Conservation (phyloP, 495 filamentous ascomycete genomes). For the Xeromyces bisporus region DNA sequence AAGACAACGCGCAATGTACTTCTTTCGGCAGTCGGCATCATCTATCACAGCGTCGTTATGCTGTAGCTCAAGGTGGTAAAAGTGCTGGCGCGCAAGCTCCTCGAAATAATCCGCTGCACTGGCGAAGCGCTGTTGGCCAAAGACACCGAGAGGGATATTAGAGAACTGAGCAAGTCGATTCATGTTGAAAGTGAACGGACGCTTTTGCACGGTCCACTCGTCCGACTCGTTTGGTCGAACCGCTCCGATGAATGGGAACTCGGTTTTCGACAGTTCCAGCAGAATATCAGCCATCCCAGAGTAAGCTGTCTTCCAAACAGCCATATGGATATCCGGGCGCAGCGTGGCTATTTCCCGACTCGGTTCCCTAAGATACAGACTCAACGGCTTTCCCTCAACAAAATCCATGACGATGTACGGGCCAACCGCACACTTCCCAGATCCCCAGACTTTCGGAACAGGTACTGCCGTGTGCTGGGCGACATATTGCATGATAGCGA, state of each 20-base stretch:
- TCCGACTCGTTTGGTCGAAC: conserved; percentile 8
- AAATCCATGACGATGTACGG: conserved; percentile 33
- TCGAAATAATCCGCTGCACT: conserved; percentile 26
- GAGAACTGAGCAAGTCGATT: conserved; percentile 13
- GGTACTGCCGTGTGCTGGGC: conserved; percentile 17
- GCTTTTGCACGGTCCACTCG: conserved; percentile 5
- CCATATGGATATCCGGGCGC: conserved; percentile 10
- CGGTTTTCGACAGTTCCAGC: conserved; percentile 20
- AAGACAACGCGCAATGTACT: conserved; percentile 28
- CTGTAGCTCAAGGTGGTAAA: conserved; percentile 26
- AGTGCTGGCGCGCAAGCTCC: conserved; percentile 26
- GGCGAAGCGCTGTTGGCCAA: conserved; percentile 6
- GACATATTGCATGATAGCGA: conserved; percentile 21
- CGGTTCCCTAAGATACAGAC: conserved; percentile 8
- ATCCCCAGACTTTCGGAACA: conserved; percentile 20
- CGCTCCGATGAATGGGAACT: conserved; percentile 22
- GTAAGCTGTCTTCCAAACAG: conserved; percentile 16
- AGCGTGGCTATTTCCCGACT: conserved; percentile 6
- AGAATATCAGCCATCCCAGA: conserved; percentile 16
- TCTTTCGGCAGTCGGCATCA: conserved; percentile 24
- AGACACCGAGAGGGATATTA: conserved; percentile 7
- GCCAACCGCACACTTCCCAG: conserved; percentile 14
- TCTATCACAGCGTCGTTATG: conserved; percentile 22
- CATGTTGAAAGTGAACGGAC: conserved; percentile 19
- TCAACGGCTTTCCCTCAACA: conserved; percentile 14